Evolutionary conservation across 306 rosid genomes (phyloP), one percentile per base, ranked within the genome.

Genomic region (Hippophae tibetana): DNA sequence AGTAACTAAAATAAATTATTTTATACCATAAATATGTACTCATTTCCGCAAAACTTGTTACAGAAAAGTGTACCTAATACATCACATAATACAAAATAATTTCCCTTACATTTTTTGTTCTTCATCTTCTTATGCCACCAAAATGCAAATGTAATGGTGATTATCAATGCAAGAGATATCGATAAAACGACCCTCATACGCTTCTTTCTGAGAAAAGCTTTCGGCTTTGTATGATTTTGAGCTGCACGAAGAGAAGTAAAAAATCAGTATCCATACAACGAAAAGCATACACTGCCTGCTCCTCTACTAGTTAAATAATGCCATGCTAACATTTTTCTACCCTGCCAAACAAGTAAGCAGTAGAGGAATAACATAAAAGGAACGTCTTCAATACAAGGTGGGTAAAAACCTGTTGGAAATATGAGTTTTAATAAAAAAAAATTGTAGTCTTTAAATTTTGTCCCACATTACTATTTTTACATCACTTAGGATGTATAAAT

Each of bases 61-160:
- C 38, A 31, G 38, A 31, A 2, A 31, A 31, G 12, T 45, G 9
- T 7, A 45, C 3, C 9, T 45, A 10, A 45, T 45, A 8, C 9
- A 45, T 3, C 9, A 8, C 9, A 45, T 45, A 45, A 45, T 7
- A 4, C 3, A 10, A 45, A 45, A 45, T 45, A 10, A 45, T 8
- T 45, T 50, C 47, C n/a, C 27, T 58, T 58, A 68, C 72, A 63
- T 57, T 55, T 57, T 2, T 13, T 53, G 9, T 64, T 64, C 11
- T 31, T 40, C 5, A 1, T 53, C 9, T 43, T 67, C 53, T 58
- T 58, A 13, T 7, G 9, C 67, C 64, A 5, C 49, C 75, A 54
- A 13, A 47, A 71, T 2, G 54, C 38, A 6, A 38, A 13, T 18
- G 9, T 10, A 13, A 76, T 47, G 50, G 57, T 14, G 10, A 66